phyloP scores from a whole-genome alignment of 2,329 filamentous ascomycete species.

The Fusarium beomiforme region DNA sequence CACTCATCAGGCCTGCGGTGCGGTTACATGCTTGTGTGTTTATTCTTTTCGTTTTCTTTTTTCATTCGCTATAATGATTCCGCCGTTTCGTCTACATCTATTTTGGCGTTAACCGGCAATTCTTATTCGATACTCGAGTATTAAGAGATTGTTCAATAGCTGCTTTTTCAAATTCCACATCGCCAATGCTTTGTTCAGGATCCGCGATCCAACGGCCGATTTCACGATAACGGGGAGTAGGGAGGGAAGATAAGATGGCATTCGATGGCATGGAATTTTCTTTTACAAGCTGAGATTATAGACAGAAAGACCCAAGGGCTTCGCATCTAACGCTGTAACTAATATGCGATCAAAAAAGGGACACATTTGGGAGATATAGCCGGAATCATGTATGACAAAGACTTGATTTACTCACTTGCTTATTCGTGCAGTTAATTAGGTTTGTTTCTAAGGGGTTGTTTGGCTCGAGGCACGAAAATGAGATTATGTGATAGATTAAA shows the following conservation, averaged over 20 bases:
- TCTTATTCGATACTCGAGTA: slow-evolving; percentile 19
- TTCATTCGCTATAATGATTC: slow-evolving; percentile 4
- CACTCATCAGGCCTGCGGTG: slow-evolving; percentile 15
- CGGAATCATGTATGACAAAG: slow-evolving; percentile 49
- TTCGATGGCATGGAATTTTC: slow-evolving; percentile 44
- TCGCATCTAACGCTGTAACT: slow-evolving; percentile 49
- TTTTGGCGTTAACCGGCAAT: slow-evolving; percentile 36
- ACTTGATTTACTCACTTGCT: slow-evolving; percentile 42
- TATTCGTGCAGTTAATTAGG: slow-evolving; percentile 33
- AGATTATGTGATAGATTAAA: slow-evolving; percentile 38
- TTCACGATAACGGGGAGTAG: slow-evolving; percentile 37
- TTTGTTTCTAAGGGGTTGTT: slow-evolving; percentile 32
- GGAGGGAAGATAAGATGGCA: slow-evolving; percentile 42
- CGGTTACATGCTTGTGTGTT: slow-evolving; percentile 19
- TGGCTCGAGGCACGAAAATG: slow-evolving; percentile 29
- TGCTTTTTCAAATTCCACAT: slow-evolving; percentile 21
- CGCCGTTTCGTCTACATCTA: slow-evolving; percentile 24
- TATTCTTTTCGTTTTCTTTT: neutral
- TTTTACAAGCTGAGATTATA: slow-evolving; percentile 49
- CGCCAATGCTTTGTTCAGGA: slow-evolving; percentile 40
- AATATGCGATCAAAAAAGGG: slow-evolving; percentile 50
- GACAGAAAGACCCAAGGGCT: slow-evolving; percentile 47
- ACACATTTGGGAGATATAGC: slow-evolving; percentile 46
- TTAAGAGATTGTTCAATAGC: slow-evolving; percentile 35
- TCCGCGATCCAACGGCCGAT: slow-evolving; percentile 38